Percentiles rank a stretch among this genome's conserved stretches.
phyloP scores from a whole-genome alignment of 2,329 filamentous ascomycete species.

The Arthroderma sp. region DNA sequence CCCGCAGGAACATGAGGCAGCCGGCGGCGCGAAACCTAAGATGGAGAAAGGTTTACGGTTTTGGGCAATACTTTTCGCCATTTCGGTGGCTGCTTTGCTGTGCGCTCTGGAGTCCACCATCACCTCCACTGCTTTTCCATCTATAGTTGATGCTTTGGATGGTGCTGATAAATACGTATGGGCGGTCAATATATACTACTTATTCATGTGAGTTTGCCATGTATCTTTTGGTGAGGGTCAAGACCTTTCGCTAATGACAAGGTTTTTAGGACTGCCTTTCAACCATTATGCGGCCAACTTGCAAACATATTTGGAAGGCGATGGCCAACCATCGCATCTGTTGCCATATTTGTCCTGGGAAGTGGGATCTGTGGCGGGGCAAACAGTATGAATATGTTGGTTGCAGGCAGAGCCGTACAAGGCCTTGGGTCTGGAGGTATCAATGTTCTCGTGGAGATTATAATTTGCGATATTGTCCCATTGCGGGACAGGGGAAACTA shows the following conservation, averaged over 20 bases:
- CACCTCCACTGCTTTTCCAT: conserved; percentile 5
- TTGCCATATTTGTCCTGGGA: conserved; percentile 39
- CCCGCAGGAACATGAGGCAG: no score
- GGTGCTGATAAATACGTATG: conserved; percentile 4
- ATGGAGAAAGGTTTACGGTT: background rate
- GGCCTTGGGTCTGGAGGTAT: conserved; percentile 39
- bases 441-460: conserved; percentile 28
- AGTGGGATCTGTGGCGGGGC: conserved; percentile 41
- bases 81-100: conserved; percentile 12
- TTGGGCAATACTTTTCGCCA: conserved; percentile 2
- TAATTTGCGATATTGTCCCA: conserved; percentile 35
- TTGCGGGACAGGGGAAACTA: conserved; percentile 22
- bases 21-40: no score
- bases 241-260: no score
- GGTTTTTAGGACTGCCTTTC: conserved; percentile 2
- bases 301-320: conserved; percentile 25
- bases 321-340: conserved; percentile 27
- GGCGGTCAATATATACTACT: background rate
- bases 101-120: conserved; percentile 9
- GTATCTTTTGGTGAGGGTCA: no score
- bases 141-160: conserved; percentile 1
- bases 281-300: conserved; percentile 15
- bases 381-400: conserved; percentile 32
- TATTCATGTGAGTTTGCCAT: no score
- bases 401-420: conserved; percentile 44